Base-by-base conservation (phyloP, 2,329 filamentous ascomycete genomes). In the Arthrobotrys sphaeroides region DNA sequence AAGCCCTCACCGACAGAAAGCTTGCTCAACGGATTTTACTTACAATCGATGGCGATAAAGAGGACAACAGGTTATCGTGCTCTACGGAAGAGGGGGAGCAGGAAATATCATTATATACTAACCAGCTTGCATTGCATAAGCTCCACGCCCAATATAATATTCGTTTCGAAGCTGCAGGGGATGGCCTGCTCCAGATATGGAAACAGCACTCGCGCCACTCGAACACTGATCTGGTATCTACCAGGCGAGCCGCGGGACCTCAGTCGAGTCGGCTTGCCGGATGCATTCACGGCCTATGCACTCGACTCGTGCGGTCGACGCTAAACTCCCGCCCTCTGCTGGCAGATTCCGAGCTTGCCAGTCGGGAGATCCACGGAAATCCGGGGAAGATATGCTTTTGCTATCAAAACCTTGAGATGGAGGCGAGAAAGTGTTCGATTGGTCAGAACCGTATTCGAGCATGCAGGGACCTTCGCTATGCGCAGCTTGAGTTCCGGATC, bases 201-300 rank as follows among this genome's bases (percentile, higher is more conserved):
- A 73, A 47, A 47, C 64, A 33, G 45, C 36, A 64, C 38, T 49
- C 60, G 61, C 69, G 31, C 55, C 69, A 53, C 42, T 31, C 7
- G 36, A 36, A 31, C 43, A 64, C 61, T 28, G 55, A 62, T 62
- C 9, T 38, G 53, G 70, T 67, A 74, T 61, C 43, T 74, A 60
- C 40, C 61, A 74, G 62, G 61, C 70, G 70, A 74, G 62, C 70
- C 70, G 70, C 33, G 10, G 43, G 51, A 33, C 43, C 53, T 20
- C 20, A 22, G 26, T 57, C 70, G 70, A 74, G 33, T 74, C 70
- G 24, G 53, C 40, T 62, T 74, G 20, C 70, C 70, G 43, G n/a
- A 73, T 73, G 4, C 33, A 51, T 59, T 43, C 38, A 20, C 24
- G 0, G 1, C 12, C 2, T 13, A 33, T 20, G 24, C 28, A 28